Evolutionary conservation across 2,329 filamentous ascomycete species (phyloP).

Genomic region (Stachybotrys chartarum): DNA sequence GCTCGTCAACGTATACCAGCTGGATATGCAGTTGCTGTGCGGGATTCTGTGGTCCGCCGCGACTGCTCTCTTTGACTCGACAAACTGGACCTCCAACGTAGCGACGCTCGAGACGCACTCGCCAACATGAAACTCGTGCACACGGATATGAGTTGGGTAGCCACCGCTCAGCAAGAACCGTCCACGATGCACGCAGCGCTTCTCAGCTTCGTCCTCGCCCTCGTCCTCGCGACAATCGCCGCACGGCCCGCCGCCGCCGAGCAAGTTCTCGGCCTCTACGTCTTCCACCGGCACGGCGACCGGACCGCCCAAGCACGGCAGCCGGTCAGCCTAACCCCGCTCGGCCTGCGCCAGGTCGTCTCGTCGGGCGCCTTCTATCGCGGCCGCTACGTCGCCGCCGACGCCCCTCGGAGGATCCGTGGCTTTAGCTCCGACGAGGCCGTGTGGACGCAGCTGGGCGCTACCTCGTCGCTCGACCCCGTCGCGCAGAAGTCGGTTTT

Average conservation of each 20-base stretch:
- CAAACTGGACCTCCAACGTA: no score
- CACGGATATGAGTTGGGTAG: no score
- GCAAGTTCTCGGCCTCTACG: constrained; percentile 72
- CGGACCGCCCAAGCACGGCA: constrained; percentile 70
- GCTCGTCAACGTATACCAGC: background rate
- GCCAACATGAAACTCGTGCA: no score
- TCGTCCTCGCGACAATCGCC: background rate
- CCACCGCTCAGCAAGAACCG: no score
- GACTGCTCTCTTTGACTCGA: no score
- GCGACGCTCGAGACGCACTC: no score
- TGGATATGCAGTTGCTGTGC: no score
- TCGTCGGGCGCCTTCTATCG: constrained; percentile 70
- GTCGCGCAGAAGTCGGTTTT: constrained; percentile 76
- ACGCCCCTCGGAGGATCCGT: constrained; percentile 52
- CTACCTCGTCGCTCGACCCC: constrained; percentile 64
- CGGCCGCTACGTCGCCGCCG: constrained; percentile 60
- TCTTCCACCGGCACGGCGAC: constrained; percentile 88
- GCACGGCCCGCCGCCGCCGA: constrained; percentile 37
- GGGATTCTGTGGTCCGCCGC: no score
- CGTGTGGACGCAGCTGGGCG: constrained; percentile 61
- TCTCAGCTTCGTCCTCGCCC: background rate
- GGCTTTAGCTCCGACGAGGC: constrained; percentile 61
- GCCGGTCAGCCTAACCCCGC: constrained; percentile 66
- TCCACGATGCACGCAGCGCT: no score
- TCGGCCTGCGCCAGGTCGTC: constrained; percentile 73